Percentiles rank a stretch among this genome's conserved stretches.
These are phyloP conservation scores for Talaromyces borbonicus DNA, from an alignment of 495 filamentous ascomycete genomes.

Conservation along the genomic window DNA sequence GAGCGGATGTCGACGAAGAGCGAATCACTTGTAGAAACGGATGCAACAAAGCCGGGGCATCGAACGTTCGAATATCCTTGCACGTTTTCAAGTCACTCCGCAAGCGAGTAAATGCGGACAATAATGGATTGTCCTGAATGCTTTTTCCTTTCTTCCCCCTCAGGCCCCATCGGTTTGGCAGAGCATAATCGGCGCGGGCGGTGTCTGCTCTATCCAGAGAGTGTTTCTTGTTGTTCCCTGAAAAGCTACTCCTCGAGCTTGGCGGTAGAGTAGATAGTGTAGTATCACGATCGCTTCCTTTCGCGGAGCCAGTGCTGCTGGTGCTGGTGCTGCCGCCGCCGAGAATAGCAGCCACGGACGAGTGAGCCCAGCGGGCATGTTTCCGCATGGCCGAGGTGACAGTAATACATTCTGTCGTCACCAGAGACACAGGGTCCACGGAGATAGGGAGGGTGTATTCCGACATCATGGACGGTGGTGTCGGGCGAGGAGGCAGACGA, in stretches of 20 bases:
- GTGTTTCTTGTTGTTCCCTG: slow-evolving; percentile 1
- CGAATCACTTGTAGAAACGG: slow-evolving; percentile 97
- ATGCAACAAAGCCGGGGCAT: slow-evolving; percentile 81
- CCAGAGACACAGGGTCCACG: slow-evolving; percentile 86
- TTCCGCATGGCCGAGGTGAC: slow-evolving; percentile 98
- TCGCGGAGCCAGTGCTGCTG: slow-evolving; percentile 46
- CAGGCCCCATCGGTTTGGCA: slow-evolving; percentile 72
- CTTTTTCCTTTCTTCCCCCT: slow-evolving; percentile 96
- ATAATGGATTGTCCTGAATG: slow-evolving; percentile 96
- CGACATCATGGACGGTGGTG: slow-evolving; percentile 17
- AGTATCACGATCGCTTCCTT: slow-evolving; percentile 33
- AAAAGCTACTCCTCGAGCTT: slow-evolving; percentile 26
- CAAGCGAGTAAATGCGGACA: slow-evolving; percentile 86
- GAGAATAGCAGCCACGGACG: slow-evolving; percentile 90
- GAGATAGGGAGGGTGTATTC: slow-evolving; percentile 52
- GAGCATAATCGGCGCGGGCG: slow-evolving; percentile 39
- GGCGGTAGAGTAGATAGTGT: slow-evolving; percentile 21
- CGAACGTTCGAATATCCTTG: slow-evolving; percentile 84
- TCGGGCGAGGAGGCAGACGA: slow-evolving; percentile 4
- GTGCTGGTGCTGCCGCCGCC: no score
- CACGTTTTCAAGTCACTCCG: slow-evolving; percentile 85
- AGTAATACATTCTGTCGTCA: slow-evolving; percentile 97
- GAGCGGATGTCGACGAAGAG: slow-evolving; percentile 89
- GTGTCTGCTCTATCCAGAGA: slow-evolving; percentile 6
- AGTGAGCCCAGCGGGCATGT: slow-evolving; percentile 91